Evolutionary conservation across 345 rosid species (phyloP), one percentile per base, ranked within the genome.

Genomic region (Sonneratia caseolaris): DNA sequence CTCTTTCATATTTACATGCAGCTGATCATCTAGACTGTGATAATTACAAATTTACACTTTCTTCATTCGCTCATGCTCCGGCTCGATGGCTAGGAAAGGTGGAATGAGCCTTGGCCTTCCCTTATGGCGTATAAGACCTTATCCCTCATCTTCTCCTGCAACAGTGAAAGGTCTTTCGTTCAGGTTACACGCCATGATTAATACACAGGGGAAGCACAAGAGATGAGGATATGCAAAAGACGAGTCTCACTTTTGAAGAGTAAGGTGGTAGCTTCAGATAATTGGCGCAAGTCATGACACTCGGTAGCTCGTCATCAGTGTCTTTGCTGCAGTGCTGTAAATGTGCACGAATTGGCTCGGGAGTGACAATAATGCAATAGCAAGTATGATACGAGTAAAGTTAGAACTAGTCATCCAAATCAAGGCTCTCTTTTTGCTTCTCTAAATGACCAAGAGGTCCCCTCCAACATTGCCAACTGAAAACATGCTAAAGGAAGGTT

Each of bases 241-340:
- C 32, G 1, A 18, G 42, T n/a, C 47, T 83, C 81, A 91, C 98
- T 77, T 94, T 94, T 51, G 97, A 85, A 71, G 97, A 84, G 77
- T 91, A 94, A 67, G 97, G 91, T 3, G 98, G 98, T 72, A 94
- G 82, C 86, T 94, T 94, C 76, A 94, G 86, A 76, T 94, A 94
- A 83, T 94, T 94, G 72, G 97, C 98, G 72, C 97, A 91, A 48
- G 98, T 94, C 98, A 91, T 94, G 81, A 94, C 98, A 53, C 98
- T 91, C 45, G 97, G 98, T 66, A 94, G 80, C 82, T 91, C 98
- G 2, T 80, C 79, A 76, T 94, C 95, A 1, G 83, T 88, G 59
- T 79, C 79, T 70, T 81, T 85, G 83, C 89, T 82, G 66, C 88
- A 86, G 55, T 85, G 91, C 98, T 94, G 91, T 55, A 74, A 70